A percentile compares a stretch with the other conserved stretches of the same genome.
Conservation (phyloP, 345 rosid genomes). For the Toxicodendron radicans region DNA sequence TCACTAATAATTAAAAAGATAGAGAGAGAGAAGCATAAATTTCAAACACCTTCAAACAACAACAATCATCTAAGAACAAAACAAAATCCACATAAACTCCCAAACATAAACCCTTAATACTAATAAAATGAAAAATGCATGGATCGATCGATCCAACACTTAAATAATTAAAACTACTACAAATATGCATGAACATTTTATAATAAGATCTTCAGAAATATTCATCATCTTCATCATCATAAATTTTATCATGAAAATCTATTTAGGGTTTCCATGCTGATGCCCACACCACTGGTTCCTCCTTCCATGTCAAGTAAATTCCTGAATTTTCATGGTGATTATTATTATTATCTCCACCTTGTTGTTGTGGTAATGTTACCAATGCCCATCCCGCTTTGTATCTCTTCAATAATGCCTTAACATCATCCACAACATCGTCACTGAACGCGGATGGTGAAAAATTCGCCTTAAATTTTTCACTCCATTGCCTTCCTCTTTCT, state of each 20-base stretch:
- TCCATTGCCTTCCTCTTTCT: slow-evolving; percentile 69
- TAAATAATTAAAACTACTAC: slow-evolving; percentile 14
- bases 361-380: slow-evolving; percentile 30
- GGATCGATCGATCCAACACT: too few species aligned
- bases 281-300: slow-evolving; percentile 69
- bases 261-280: slow-evolving; percentile 80
- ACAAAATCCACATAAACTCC: slow-evolving; percentile 50
- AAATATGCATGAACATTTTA: slow-evolving; percentile 24
- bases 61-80: slow-evolving; percentile 37
- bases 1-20: slow-evolving; percentile 17
- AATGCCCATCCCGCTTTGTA: slow-evolving; percentile 61
- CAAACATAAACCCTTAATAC: slow-evolving; percentile 36
- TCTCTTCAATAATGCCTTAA: slow-evolving; percentile 70
- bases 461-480: slow-evolving; percentile 36
- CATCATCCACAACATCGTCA: slow-evolving; percentile 70
- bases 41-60: slow-evolving; percentile 60
- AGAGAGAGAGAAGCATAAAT: slow-evolving; percentile 34
- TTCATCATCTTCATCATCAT: too few species aligned
- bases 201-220: background rate
- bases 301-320: slow-evolving; percentile 69
- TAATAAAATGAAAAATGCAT: background rate
- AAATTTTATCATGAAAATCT: too few species aligned
- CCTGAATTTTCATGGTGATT: slow-evolving; percentile 31
- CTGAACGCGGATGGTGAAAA: slow-evolving; percentile 49
- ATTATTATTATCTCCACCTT: background rate